phyloP scores from a whole-genome alignment of 345 rosid genomes.

The Linum tenue region DNA sequence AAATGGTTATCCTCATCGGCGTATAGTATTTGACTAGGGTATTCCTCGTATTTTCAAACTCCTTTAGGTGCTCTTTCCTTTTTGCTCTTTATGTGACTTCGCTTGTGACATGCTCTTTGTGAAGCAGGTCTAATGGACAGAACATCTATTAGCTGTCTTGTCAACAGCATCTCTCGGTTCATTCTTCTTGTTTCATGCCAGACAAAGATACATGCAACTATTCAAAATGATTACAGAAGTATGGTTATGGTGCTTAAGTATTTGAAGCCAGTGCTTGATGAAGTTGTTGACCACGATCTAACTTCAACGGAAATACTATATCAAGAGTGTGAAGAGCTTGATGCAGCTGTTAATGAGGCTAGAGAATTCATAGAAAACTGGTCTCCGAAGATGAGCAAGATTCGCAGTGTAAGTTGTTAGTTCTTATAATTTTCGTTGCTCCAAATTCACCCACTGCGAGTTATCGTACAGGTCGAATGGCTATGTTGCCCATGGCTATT shows the following conservation, averaged over 20 bases:
- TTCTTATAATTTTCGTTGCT: neutral
- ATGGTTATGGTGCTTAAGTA: constrained; percentile 51
- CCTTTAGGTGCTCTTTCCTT: neutral
- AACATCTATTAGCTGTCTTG: constrained; percentile 46
- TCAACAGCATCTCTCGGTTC: constrained; percentile 79
- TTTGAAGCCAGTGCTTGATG: constrained; percentile 74
- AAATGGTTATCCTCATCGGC: constrained; percentile 7
- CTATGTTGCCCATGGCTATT: no score
- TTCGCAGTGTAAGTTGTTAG: constrained; percentile 49
- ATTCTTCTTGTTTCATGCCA: constrained; percentile 80
- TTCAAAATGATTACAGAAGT: constrained; percentile 48
- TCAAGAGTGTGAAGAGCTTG: constrained; percentile 67
- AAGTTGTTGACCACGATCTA: constrained; percentile 47
- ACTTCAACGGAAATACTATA: constrained; percentile 41
- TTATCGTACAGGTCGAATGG: no score
- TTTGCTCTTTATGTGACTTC: neutral
- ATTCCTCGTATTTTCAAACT: neutral
- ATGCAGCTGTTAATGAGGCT: constrained; percentile 59
- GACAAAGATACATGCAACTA: constrained; percentile 38
- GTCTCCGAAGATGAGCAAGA: constrained; percentile 68
- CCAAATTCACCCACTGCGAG: no score
- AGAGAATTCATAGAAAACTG: constrained; percentile 73
- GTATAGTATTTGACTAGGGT: neutral
- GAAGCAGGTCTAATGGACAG: constrained; percentile 58
- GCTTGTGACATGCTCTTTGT: constrained; percentile 4